Conservation (phyloP, 148 eudicot genomes). For the Linanthus parryae region DNA sequence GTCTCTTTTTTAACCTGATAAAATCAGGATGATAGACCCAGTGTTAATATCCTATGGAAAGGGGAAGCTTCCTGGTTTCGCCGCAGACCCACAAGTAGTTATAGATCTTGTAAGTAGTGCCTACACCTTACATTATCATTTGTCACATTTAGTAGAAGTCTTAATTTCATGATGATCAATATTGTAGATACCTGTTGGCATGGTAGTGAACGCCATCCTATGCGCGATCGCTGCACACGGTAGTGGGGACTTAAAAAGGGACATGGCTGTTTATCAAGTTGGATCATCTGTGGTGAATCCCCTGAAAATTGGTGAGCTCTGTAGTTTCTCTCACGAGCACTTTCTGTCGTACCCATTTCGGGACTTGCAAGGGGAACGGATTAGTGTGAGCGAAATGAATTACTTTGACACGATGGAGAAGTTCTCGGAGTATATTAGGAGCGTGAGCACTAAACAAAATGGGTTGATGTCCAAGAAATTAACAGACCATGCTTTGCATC, state of each 20-base stretch:
- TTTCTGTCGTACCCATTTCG: slow-evolving; percentile 35
- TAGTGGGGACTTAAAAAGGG: slow-evolving; percentile 22
- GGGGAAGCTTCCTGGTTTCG: slow-evolving; percentile 48
- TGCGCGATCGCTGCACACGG: slow-evolving; percentile 70
- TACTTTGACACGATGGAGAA: slow-evolving; percentile 39
- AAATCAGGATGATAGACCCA: slow-evolving; percentile 43
- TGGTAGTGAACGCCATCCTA: slow-evolving; percentile 54
- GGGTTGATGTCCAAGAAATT: slow-evolving; percentile 26
- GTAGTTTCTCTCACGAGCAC: slow-evolving; percentile 29
- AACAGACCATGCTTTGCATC: slow-evolving; percentile 36
- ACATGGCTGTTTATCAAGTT: slow-evolving; percentile 46
- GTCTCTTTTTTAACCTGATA: background rate
- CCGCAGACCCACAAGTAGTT: slow-evolving; percentile 42
- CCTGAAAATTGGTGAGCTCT: slow-evolving; percentile 28
- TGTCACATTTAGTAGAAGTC: too few species aligned
- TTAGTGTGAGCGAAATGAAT: slow-evolving; percentile 26
- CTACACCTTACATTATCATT: too few species aligned
- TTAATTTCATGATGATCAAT: too few species aligned
- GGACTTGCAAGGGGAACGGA: slow-evolving; percentile 30
- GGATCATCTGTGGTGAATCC: slow-evolving; percentile 52
- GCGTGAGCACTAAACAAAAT: slow-evolving; percentile 19
- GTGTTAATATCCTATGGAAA: slow-evolving; percentile 48
- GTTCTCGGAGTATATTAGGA: slow-evolving; percentile 28
- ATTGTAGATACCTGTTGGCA: slow-evolving; percentile 54
- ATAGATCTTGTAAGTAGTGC: slow-evolving; percentile 54